Evolutionary conservation across 768 basidiomycete genomes (phyloP).

Genomic region (Sarcomyxa edulis): DNA sequence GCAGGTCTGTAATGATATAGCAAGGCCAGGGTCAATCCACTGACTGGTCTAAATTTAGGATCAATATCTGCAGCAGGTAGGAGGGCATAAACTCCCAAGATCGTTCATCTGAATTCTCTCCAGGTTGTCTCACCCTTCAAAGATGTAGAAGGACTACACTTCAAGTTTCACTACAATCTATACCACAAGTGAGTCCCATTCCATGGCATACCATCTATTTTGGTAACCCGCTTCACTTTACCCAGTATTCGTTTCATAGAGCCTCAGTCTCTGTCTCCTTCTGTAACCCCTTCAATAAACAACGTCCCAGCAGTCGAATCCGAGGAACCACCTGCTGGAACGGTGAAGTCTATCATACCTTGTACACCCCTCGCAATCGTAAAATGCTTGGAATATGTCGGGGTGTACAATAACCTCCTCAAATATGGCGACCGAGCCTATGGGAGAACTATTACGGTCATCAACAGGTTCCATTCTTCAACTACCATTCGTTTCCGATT

Average conservation of each 20-base stretch:
- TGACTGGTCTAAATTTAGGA: conserved; percentile 44
- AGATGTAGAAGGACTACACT: conserved; percentile 96
- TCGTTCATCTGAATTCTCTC: conserved; percentile 2
- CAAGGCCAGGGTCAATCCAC: no score
- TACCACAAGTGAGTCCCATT: conserved; percentile 77
- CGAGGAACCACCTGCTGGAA: conserved; percentile 74
- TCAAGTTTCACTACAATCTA: conserved; percentile 92
- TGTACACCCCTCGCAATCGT: conserved; percentile 97
- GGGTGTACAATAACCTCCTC: conserved; percentile 90
- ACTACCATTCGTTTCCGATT: neutral
- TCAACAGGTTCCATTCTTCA: conserved; percentile 67
- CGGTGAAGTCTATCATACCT: conserved; percentile 94
- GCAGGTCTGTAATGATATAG: conserved; percentile 75
- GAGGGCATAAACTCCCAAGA: conserved; percentile 6
- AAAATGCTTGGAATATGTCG: conserved; percentile 85
- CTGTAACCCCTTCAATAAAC: conserved; percentile 36
- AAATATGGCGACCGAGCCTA: conserved; percentile 94
- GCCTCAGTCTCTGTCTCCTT: conserved; percentile 59
- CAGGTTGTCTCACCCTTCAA: conserved; percentile 93
- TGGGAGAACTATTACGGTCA: conserved; percentile 88
- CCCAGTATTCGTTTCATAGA: conserved; percentile 90
- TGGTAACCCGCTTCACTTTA: neutral
- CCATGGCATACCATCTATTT: neutral
- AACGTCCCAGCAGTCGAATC: conserved; percentile 28
- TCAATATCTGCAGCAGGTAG: conserved; percentile 92